These are phyloP conservation scores for Cladobotryum protrusum DNA, from an alignment of 2,329 filamentous ascomycete species.

Conservation along the genomic window DNA sequence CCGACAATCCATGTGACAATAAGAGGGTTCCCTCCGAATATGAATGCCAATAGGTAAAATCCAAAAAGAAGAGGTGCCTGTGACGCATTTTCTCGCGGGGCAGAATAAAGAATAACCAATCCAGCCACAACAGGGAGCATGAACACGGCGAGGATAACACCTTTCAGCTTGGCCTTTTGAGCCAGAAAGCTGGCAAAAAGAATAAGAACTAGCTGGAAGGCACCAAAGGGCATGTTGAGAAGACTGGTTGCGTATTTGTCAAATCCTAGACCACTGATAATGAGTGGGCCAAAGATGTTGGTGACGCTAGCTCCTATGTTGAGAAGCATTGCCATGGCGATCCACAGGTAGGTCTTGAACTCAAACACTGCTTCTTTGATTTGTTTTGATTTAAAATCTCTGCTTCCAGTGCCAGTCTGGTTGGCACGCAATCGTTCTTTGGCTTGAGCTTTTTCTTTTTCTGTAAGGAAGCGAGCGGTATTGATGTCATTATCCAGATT, in stretches of 20 bases:
- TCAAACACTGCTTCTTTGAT: constrained; percentile 45
- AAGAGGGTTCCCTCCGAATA: constrained; percentile 60
- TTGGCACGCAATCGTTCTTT: constrained; percentile 68
- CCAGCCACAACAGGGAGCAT: constrained; percentile 57
- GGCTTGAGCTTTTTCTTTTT: constrained; percentile 60
- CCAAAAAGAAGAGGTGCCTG: constrained; percentile 43
- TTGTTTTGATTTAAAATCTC: constrained; percentile 63
- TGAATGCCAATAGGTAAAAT: constrained; percentile 61
- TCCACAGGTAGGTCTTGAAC: constrained; percentile 52
- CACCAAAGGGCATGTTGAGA: constrained; percentile 62
- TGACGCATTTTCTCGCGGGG: constrained; percentile 35
- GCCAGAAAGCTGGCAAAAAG: constrained; percentile 53
- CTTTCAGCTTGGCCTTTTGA: constrained; percentile 52
- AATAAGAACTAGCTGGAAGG: constrained; percentile 54
- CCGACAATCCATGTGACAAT: constrained; percentile 63
- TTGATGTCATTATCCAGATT: constrained; percentile 54
- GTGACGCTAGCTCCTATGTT: constrained; percentile 60
- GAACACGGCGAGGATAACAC: constrained; percentile 45
- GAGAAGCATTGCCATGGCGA: constrained; percentile 53
- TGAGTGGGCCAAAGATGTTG: constrained; percentile 60
- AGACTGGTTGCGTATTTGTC: constrained; percentile 52
- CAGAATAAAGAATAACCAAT: constrained; percentile 48
- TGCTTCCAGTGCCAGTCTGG: constrained; percentile 67
- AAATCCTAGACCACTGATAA: constrained; percentile 54
- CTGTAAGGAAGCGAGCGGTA: constrained; percentile 51